phyloP scores from a whole-genome alignment of 2,329 filamentous ascomycete species.

The Alternaria novae-zelandiae region DNA sequence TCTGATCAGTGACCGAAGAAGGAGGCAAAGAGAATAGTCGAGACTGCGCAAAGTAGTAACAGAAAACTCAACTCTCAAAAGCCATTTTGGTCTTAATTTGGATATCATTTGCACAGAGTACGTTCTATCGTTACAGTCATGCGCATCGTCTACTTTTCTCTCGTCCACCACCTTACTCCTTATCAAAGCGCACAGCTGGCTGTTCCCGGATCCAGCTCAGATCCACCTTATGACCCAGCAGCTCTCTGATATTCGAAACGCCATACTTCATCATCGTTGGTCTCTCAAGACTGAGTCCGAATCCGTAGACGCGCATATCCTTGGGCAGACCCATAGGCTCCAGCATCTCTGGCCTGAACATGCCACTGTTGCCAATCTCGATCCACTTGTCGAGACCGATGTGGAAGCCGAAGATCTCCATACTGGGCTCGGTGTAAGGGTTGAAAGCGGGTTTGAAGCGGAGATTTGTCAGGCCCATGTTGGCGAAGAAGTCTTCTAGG shows the following conservation, averaged over 20 bases:
- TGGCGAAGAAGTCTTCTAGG: slow-evolving; percentile 93
- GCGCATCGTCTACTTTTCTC: not conserved
- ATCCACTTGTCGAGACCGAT: slow-evolving; percentile 70
- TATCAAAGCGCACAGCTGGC: slow-evolving; percentile 87
- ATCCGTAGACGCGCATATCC: slow-evolving; percentile 92
- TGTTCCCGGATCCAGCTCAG: slow-evolving; percentile 90
- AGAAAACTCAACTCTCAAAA: not conserved
- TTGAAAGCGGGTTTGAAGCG: slow-evolving; percentile 98
- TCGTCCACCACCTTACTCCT: slow-evolving; percentile 61
- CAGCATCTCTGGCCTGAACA: slow-evolving; percentile 98
- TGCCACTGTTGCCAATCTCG: slow-evolving; percentile 97
- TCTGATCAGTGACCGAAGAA: not conserved
- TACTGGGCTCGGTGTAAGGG: slow-evolving; percentile 74
- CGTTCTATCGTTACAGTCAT: slow-evolving; percentile 8
- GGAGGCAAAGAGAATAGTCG: too few species aligned
- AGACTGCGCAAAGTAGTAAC: not conserved
- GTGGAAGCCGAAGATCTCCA: slow-evolving; percentile 99
- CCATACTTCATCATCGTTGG: slow-evolving; percentile 97
- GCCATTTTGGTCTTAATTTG: not conserved
- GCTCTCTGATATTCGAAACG: slow-evolving; percentile 82
- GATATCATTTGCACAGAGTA: slow-evolving; percentile 7
- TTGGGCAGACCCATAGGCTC: slow-evolving; percentile 92
- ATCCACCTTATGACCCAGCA: slow-evolving; percentile 95
- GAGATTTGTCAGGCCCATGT: slow-evolving; percentile 88
- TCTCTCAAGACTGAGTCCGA: slow-evolving; percentile 87